These are phyloP conservation scores for Pythium myriotylum DNA, from an alignment of 352 stramenopile species.

Conservation along the genomic window DNA sequence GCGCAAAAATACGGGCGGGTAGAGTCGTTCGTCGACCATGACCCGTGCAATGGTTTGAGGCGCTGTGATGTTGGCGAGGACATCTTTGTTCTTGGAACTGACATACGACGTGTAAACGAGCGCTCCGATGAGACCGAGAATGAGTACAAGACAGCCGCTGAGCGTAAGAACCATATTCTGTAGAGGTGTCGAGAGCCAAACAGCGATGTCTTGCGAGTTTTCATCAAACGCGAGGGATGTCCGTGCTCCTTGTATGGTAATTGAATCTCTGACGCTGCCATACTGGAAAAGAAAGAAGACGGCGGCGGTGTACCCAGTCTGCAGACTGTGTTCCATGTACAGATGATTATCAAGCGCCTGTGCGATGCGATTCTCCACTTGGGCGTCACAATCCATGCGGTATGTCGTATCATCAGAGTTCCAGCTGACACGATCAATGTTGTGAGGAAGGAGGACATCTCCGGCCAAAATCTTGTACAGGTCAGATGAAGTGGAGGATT, in stretches of 20 bases:
- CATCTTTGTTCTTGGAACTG: background rate
- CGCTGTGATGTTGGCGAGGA: background rate
- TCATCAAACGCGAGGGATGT: slow-evolving; percentile 1
- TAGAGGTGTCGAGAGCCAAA: slow-evolving; percentile 8
- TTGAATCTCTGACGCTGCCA: background rate
- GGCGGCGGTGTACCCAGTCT: slow-evolving; percentile 6
- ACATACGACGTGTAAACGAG: no score
- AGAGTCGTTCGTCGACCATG: slow-evolving; percentile 7
- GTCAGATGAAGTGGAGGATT: background rate
- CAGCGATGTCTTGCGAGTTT: slow-evolving; percentile 11
- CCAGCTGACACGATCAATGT: slow-evolving; percentile 8
- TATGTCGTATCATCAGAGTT: background rate
- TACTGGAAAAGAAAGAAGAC: slow-evolving; percentile 2
- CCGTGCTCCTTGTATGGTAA: background rate
- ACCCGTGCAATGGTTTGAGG: slow-evolving; percentile 1
- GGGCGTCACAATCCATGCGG: background rate
- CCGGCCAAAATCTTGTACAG: background rate
- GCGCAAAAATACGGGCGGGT: slow-evolving; percentile 5
- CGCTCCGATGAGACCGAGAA: background rate
- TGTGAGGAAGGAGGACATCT: slow-evolving; percentile 16
- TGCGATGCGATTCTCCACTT: slow-evolving; percentile 9
- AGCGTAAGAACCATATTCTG: slow-evolving; percentile 13
- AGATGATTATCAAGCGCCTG: slow-evolving; percentile 16
- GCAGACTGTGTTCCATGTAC: slow-evolving; percentile 18
- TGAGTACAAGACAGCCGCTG: slow-evolving; percentile 7